phyloP scores from a whole-genome alignment of 2,329 filamentous ascomycete genomes.

The Fusarium sp. region DNA sequence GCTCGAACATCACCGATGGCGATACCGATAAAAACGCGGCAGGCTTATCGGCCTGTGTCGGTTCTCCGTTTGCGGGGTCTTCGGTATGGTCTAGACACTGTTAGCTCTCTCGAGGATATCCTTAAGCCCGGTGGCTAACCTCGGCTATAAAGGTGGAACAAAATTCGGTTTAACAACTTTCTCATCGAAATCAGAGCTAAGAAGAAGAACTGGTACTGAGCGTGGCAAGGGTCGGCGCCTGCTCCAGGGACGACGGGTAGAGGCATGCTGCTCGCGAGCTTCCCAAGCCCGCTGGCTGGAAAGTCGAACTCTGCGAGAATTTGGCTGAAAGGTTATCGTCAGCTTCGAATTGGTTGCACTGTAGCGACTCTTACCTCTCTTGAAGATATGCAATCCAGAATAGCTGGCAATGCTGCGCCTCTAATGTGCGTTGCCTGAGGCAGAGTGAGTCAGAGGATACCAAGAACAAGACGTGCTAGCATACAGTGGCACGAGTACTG shows the following conservation, averaged over 20 bases:
- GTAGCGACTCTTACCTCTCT: conserved; percentile 3
- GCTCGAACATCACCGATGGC: conserved; percentile 14
- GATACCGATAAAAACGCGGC: not conserved
- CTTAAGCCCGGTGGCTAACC: not conserved
- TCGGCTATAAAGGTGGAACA: conserved; percentile 26
- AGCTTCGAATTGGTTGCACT: not conserved
- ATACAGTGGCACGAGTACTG: conserved; percentile 21
- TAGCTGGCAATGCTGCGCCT: conserved; percentile 21
- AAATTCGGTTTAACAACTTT: conserved; percentile 24
- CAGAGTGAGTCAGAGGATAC: not conserved
- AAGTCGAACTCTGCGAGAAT: conserved; percentile 32
- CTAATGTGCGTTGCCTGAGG: conserved; percentile 3
- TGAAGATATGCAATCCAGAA: conserved; percentile 33
- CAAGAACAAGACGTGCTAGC: fast-evolving
- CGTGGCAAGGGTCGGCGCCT: conserved; percentile 7
- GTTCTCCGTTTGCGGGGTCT: not conserved
- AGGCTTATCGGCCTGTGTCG: not conserved
- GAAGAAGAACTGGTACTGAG: conserved; percentile 30
- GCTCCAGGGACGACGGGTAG: conserved; percentile 17
- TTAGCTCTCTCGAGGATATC: not conserved
- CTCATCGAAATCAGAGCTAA: conserved; percentile 28
- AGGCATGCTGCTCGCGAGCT: conserved; percentile 20
- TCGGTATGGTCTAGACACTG: not conserved
- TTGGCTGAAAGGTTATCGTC: not conserved
- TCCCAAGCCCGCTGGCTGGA: conserved; percentile 25